phyloP scores from a whole-genome alignment of 768 basidiomycete species.

The Xerocomellus chrysenteron region DNA sequence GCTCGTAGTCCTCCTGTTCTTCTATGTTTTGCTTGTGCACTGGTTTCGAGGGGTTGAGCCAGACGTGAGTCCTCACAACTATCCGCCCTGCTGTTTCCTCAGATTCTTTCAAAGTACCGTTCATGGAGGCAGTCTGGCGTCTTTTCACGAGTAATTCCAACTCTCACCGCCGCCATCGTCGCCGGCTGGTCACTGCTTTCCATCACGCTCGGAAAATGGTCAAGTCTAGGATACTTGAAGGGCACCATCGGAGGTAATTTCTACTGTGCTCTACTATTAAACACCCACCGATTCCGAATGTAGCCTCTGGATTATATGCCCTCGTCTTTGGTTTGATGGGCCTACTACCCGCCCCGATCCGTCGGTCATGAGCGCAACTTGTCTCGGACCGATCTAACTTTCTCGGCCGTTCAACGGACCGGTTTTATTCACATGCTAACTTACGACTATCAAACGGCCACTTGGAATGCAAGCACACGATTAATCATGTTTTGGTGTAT shows the following conservation, averaged over 20 bases:
- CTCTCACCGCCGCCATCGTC: conserved; percentile 67
- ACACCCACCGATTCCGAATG: conserved; percentile 2
- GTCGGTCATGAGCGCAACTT: conserved; percentile 43
- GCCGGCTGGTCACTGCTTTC: conserved; percentile 65
- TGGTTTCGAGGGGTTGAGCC: conserved; percentile 65
- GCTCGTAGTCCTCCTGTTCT: conserved; percentile 65
- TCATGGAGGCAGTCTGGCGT: conserved; percentile 72
- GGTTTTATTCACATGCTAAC: neutral
- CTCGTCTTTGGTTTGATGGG: conserved; percentile 74
- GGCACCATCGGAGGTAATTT: conserved; percentile 60
- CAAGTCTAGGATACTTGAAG: conserved; percentile 59
- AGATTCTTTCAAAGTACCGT: conserved; percentile 51
- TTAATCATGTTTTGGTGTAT: conserved; percentile 10
- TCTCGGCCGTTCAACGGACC: neutral
- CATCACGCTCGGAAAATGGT: conserved; percentile 65
- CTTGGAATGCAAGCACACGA: conserved; percentile 11
- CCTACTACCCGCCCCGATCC: conserved; percentile 63
- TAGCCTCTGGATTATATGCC: conserved; percentile 70
- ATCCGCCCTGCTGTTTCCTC: neutral
- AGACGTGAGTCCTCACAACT: conserved; percentile 48
- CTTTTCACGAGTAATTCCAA: conserved; percentile 67
- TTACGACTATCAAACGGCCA: neutral
- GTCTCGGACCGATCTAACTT: neutral
- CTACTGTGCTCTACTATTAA: neutral
- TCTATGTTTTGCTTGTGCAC: conserved; percentile 70